phyloP scores from a whole-genome alignment of 192 early-diverging fungal species.

The Coemansia furcata region DNA sequence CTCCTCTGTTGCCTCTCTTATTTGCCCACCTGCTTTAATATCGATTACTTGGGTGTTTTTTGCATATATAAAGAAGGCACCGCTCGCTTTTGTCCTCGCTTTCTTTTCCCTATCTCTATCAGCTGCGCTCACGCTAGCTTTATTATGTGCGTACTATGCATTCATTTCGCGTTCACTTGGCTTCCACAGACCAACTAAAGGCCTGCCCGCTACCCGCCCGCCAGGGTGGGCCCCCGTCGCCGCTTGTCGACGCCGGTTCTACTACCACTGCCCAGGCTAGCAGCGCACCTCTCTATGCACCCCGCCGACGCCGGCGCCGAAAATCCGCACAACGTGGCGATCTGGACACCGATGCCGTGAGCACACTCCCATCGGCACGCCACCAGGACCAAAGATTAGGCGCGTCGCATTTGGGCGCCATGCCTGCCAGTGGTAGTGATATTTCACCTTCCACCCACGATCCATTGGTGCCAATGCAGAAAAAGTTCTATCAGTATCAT shows the following conservation, averaged over 20 bases:
- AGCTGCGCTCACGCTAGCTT: not conserved
- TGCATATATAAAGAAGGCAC: not conserved
- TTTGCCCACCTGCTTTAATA: not conserved
- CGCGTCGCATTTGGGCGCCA: not conserved
- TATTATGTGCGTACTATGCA: constrained; percentile 47
- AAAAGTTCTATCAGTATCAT: not conserved
- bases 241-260: not conserved
- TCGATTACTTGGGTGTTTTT: not conserved
- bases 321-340: not conserved
- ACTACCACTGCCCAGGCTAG: not conserved
- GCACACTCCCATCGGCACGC: not conserved
- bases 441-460: not conserved
- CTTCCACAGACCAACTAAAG: constrained; percentile 40
- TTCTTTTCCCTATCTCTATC: not conserved
- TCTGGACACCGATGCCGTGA: not conserved
- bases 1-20: not conserved
- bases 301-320: constrained; percentile 13
- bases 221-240: constrained; percentile 5
- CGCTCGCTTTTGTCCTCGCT: not conserved
- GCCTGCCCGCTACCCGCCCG: constrained; percentile 11
- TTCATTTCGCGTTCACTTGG: constrained; percentile 52
- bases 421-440: not conserved
- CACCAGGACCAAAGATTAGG: not conserved
- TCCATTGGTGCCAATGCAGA: constrained; percentile 1
- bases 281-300: not conserved